These are phyloP conservation scores for Phylloporus sp. DNA, from an alignment of 768 basidiomycete genomes.

Conservation along the genomic window DNA sequence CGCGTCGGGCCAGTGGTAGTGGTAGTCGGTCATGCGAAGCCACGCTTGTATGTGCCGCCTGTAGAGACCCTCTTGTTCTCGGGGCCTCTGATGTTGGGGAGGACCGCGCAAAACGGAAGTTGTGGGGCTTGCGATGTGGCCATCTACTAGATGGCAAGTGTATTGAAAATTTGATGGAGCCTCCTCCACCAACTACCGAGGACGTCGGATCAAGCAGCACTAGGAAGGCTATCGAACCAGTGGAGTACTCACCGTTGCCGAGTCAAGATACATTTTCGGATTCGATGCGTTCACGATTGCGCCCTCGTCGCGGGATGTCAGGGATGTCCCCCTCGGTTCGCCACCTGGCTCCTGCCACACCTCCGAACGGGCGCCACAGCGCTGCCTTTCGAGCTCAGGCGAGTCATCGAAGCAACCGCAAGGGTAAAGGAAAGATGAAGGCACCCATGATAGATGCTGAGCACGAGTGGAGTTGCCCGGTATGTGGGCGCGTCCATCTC, in stretches of 20 bases:
- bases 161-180: conserved; percentile 53
- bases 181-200: conserved; percentile 19
- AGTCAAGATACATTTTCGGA: conserved; percentile 33
- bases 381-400: not conserved
- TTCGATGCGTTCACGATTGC: conserved; percentile 56
- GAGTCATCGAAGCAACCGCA: conserved; percentile 20
- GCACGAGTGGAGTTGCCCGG: conserved; percentile 64
- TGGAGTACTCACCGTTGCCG: not conserved
- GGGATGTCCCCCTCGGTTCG: conserved; percentile 4
- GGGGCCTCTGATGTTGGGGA: conserved; percentile 45
- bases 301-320: conserved; percentile 37
- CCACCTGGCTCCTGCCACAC: conserved; percentile 2
- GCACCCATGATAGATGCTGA: conserved; percentile 41
- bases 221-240: conserved; percentile 9
- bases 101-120: conserved; percentile 43
- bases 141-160: conserved; percentile 81
- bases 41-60: conserved; percentile 63
- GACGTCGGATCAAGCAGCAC: conserved; percentile 6
- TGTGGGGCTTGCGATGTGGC: conserved; percentile 76
- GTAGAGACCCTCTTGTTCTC: conserved; percentile 60
- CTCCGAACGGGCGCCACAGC: conserved; percentile 9
- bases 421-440: conserved; percentile 35
- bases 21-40: conserved; percentile 30
- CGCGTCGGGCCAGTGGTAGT: conserved; percentile 22
- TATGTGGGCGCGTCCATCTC: conserved; percentile 53